phyloP scores from a whole-genome alignment of 179 eudicot genomes.

The Sideroxylon spinosum region DNA sequence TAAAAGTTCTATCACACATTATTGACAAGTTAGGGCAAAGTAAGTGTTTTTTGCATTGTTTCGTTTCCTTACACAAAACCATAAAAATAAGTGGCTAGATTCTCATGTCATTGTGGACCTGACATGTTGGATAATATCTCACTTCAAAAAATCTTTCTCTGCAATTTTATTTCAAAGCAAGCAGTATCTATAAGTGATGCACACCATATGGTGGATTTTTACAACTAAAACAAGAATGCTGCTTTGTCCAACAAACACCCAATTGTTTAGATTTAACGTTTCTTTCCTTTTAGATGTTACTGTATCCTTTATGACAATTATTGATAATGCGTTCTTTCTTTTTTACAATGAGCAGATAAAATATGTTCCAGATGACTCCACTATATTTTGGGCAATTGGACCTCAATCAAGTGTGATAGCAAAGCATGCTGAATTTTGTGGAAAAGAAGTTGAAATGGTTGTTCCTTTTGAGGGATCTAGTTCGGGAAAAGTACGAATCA shows the following conservation, averaged over 20 bases:
- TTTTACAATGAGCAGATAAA: conserved; percentile 44
- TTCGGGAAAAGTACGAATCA: conserved; percentile 61
- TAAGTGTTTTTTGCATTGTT: too few relatives aligned
- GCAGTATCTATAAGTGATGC: too few relatives aligned
- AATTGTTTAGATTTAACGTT: background rate
- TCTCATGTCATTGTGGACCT: too few relatives aligned
- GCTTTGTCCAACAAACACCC: background rate
- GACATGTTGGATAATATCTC: too few relatives aligned
- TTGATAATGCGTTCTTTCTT: background rate
- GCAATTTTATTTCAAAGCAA: too few relatives aligned
- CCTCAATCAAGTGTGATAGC: conserved; percentile 61
- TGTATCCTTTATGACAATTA: conserved; percentile 1
- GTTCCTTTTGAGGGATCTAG: conserved; percentile 78
- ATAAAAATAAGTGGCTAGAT: too few relatives aligned
- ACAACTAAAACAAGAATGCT: too few relatives aligned
- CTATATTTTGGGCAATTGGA: conserved; percentile 92
- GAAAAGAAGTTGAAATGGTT: conserved; percentile 72
- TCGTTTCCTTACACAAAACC: too few relatives aligned
- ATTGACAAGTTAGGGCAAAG: too few relatives aligned
- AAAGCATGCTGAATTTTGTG: conserved; percentile 64
- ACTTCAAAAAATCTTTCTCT: too few relatives aligned
- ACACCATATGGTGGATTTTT: too few relatives aligned
- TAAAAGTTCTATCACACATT: too few relatives aligned
- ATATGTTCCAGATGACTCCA: conserved; percentile 74
- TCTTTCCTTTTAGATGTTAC: background rate